Percentiles rank a stretch among this genome's conserved stretches.
Evolutionary conservation across 805 yeast genomes (phyloP).

Genomic region (Danielia reshetovae): DNA sequence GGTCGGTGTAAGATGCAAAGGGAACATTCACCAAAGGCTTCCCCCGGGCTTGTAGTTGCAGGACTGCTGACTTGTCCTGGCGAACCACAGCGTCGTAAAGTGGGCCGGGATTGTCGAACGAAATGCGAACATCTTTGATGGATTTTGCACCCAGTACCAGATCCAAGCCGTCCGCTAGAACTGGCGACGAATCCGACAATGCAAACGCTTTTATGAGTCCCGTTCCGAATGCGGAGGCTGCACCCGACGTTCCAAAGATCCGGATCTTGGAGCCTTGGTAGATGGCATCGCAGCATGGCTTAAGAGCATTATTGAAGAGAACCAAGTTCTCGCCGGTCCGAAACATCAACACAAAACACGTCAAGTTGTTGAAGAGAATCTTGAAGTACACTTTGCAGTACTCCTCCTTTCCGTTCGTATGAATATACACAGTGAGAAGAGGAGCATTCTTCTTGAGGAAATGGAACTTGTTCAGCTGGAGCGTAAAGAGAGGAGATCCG

Average conservation of each 20-base stretch:
- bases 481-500: constrained; percentile 8
- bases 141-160: constrained; percentile 1
- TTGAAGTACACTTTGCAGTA: constrained; percentile 29
- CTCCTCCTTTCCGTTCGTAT: constrained; percentile 16
- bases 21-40: constrained; percentile 23
- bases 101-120: constrained; percentile 11
- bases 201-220: constrained; percentile 24
- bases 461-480: constrained; percentile 15
- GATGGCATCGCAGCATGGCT: constrained; percentile 27
- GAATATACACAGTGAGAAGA: constrained; percentile 19
- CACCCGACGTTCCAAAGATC: constrained; percentile 29
- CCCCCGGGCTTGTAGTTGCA: constrained; percentile 15
- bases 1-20: constrained; percentile 28
- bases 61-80: constrained; percentile 20
- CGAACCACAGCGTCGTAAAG: constrained; percentile 19
- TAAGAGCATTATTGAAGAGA: constrained; percentile 25
- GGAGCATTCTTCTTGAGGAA: constrained; percentile 28
- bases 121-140: constrained; percentile 10
- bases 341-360: constrained; percentile 27
- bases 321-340: constrained; percentile 16
- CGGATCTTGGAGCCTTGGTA: constrained; percentile 28
- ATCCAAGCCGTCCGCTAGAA: constrained; percentile 21
- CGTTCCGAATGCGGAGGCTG: constrained; percentile 33
- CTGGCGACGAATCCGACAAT: constrained; percentile 14
- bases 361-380: constrained; percentile 23